Conservation (phyloP, 2,329 filamentous ascomycete genomes). For the Chalaropsis ovoidea region DNA sequence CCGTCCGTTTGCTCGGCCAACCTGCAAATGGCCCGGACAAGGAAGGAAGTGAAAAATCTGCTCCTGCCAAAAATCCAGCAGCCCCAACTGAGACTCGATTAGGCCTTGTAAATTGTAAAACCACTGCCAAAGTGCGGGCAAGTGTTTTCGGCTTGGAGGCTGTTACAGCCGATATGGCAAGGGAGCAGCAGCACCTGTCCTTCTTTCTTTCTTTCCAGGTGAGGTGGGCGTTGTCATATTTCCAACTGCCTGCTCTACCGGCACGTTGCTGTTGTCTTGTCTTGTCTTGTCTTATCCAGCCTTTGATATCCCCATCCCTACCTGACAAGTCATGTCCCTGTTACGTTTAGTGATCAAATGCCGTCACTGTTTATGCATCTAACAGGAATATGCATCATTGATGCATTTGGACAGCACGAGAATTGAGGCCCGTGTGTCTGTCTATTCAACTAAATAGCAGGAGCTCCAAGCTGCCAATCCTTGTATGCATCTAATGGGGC, state of each 20-base stretch:
- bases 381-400: not conserved
- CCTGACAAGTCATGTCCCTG: not conserved
- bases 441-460: not conserved
- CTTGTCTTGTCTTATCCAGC: not conserved
- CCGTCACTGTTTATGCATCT: constrained; percentile 4
- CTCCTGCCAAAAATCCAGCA: not conserved
- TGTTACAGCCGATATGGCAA: not conserved
- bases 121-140: not conserved
- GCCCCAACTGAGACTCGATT: not conserved
- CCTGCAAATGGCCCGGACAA: too few species aligned
- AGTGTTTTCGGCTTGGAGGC: not conserved
- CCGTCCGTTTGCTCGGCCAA: too few species aligned
- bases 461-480: not conserved
- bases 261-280: not conserved
- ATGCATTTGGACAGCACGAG: not conserved
- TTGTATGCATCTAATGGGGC: not conserved
- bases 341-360: constrained; percentile 4
- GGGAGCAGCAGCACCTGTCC: too few species aligned
- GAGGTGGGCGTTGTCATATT: not conserved
- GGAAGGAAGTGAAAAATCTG: too few species aligned
- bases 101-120: not conserved
- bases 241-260: not conserved
- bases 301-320: not conserved
- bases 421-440: not conserved
- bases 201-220: too few species aligned